Base-by-base conservation (phyloP, 2,329 filamentous ascomycete genomes). In the Colletotrichum truncatum region DNA sequence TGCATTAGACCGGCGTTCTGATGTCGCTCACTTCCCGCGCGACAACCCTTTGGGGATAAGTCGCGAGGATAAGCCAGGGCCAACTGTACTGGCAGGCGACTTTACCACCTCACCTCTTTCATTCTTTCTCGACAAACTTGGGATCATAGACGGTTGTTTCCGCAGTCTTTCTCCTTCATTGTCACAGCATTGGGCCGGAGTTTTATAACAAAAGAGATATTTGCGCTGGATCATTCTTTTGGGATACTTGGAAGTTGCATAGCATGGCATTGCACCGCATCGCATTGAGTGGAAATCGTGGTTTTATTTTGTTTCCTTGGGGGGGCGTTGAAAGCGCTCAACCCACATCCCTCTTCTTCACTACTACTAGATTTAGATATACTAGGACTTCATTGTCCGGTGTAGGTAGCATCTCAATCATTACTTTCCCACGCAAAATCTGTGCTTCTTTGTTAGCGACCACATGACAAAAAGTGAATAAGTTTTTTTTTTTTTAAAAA, bases 371-470 rank as follows among this genome's bases (percentile, higher is more conserved):
- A 64, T 28, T 39, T 64, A 64, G 58, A 64, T 39, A 56, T 51
- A 45, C 34, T 36, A 58, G 45, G 52, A 59, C 59, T 48, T 58
- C 52, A 26, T 25, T 26, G 64, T 66, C 59, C 45, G 6, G 25
- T 12, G n/a, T 30, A 21, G 26, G 38, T 61, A 46, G 36, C 39
- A 48, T 59, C n/a, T 18, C 26, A 59, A 58, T 34, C 36, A 62
- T 74, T 75, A 86, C 70, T 86, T 86, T 70, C 84, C 84, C 39
- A 88, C 84, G 72, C 85, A 88, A 66, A 87, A 87, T 67, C 85
- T 87, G 70, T 12, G 12, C 30, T 1, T 11, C 10, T 23, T 4
- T 49, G 56, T 66, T 10, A 62, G 51, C 43, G 25, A 26, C 2
- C 38, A 18, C n/a, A 16, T 28, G 18, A 14, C 39, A 1, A 21